phyloP scores from a whole-genome alignment of 139 green algal species.

The Axilococcus clingmanii region DNA sequence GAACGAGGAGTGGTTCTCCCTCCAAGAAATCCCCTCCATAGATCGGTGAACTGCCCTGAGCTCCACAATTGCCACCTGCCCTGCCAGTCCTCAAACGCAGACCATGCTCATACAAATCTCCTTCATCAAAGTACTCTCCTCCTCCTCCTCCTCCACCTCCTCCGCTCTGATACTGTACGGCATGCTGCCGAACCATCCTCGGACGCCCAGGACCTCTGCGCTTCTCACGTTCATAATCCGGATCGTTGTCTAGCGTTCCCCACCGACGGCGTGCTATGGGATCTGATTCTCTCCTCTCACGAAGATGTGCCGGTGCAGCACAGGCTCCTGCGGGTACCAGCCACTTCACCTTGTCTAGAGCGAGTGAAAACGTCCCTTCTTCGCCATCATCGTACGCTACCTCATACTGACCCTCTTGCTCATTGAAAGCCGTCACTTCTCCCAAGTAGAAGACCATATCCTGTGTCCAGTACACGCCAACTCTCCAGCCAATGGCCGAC shows the following conservation, averaged over 20 bases:
- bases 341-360: conserved; percentile 49
- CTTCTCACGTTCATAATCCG: conserved; percentile 15
- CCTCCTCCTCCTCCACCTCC: conserved; percentile 2
- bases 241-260: no score
- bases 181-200: no score
- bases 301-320: conserved; percentile 1
- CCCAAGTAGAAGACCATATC: conserved; percentile 39
- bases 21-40: no score
- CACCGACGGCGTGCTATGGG: no score
- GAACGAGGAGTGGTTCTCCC: neutral
- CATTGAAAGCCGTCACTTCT: conserved; percentile 36
- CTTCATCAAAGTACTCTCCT: no score
- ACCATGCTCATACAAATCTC: no score
- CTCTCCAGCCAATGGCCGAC: conserved; percentile 51
- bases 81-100: no score
- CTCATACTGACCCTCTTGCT: conserved; percentile 30
- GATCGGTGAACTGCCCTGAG: no score
- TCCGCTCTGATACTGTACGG: neutral
- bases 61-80: no score
- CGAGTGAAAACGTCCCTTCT: conserved; percentile 24
- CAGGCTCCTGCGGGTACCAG: conserved; percentile 31
- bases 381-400: conserved; percentile 54
- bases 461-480: conserved; percentile 53
- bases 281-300: no score
- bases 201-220: no score